phyloP scores from a whole-genome alignment of 1,139 yeast species.

The Candida smagusa region DNA sequence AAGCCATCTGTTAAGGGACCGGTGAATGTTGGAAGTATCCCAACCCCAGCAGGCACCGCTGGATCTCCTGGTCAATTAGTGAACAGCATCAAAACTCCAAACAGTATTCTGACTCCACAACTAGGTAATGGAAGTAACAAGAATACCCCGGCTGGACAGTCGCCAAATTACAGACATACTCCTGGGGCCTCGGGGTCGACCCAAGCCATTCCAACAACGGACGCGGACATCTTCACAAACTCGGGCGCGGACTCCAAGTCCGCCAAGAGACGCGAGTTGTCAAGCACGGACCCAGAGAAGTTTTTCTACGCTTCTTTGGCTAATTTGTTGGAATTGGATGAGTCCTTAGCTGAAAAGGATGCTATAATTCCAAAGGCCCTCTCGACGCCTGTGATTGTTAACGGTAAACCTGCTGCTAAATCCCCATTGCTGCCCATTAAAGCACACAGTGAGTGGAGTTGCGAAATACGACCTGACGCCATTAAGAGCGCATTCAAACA shows the following conservation, averaged over 20 bases:
- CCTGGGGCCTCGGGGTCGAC: constrained; percentile 11
- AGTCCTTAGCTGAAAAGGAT: constrained; percentile 21
- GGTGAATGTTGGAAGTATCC: constrained; percentile 18
- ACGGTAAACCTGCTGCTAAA: constrained; percentile 16
- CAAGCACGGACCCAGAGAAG: constrained; percentile 43
- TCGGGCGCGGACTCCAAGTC: constrained; percentile 29
- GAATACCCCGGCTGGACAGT: constrained; percentile 41
- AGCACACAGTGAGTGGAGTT: constrained; percentile 35
- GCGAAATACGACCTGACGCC: constrained; percentile 45
- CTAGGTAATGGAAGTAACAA: constrained; percentile 33
- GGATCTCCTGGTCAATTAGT: constrained; percentile 43
- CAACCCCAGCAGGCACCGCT: constrained; percentile 38
- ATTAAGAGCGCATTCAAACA: constrained; percentile 47
- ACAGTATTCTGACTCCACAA: constrained; percentile 45
- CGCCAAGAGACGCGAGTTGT: constrained; percentile 46
- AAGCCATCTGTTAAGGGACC: constrained; percentile 24
- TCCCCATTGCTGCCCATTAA: constrained; percentile 36
- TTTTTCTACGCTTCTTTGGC: constrained; percentile 52
- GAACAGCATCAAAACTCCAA: constrained; percentile 43
- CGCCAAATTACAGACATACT: constrained; percentile 27
- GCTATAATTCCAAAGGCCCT: constrained; percentile 13
- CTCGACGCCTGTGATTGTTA: constrained; percentile 22
- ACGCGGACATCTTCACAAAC: constrained; percentile 23
- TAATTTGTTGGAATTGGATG: constrained; percentile 48
- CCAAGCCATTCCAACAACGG: constrained; percentile 11